Percentiles rank a stretch among this genome's conserved stretches.
Conservation (phyloP, 805 yeast genomes). For the Yamadazyma paraphyllophila region DNA sequence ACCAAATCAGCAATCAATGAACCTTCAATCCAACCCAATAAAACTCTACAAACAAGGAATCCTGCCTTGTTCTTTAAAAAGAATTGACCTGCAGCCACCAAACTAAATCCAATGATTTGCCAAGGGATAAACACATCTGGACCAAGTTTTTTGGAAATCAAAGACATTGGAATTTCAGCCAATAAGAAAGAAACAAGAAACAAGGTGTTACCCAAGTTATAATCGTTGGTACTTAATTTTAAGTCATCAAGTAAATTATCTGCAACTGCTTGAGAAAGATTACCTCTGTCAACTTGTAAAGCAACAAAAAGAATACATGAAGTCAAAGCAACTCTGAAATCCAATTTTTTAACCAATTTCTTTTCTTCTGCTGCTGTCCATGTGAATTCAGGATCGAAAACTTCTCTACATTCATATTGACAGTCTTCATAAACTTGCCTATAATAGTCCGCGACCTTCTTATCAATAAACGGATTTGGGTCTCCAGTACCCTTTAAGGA, state of each 20-base stretch:
- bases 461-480: constrained; percentile 24
- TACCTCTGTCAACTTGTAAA: constrained; percentile 24
- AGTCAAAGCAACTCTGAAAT: constrained; percentile 20
- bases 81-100: constrained; percentile 26
- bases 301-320: constrained; percentile 23
- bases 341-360: constrained; percentile 18
- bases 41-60: constrained; percentile 24
- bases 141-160: constrained; percentile 59
- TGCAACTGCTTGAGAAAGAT: constrained; percentile 21
- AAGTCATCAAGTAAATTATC: constrained; percentile 31
- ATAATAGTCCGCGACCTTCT: constrained; percentile 30
- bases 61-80: constrained; percentile 21
- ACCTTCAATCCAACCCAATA: constrained; percentile 30
- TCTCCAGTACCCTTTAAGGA: background rate
- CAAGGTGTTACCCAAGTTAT: constrained; percentile 40
- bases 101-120: constrained; percentile 26
- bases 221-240: constrained; percentile 34
- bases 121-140: constrained; percentile 59
- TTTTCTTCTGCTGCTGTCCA: constrained; percentile 36
- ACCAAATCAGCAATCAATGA: constrained; percentile 51
- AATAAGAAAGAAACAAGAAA: constrained; percentile 40
- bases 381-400: constrained; percentile 32
- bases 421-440: constrained; percentile 27
- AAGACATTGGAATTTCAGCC: constrained; percentile 57
- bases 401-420: constrained; percentile 31